phyloP scores from a whole-genome alignment of 2,329 filamentous ascomycete species.

The Ambrosiella xylebori region DNA sequence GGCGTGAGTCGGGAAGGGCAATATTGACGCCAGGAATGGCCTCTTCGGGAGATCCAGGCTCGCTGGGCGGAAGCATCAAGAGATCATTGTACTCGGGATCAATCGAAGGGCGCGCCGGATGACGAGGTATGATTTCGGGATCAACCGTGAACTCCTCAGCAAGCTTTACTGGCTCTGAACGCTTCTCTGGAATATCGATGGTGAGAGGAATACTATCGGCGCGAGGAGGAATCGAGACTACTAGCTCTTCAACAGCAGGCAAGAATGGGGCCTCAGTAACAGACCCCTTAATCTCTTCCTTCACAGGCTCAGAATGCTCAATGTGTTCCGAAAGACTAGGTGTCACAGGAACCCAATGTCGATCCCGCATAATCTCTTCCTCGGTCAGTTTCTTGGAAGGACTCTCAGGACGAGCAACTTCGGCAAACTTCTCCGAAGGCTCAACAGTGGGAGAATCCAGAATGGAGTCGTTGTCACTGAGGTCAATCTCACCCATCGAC shows the following conservation, averaged over 20 bases:
- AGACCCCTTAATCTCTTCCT: neutral
- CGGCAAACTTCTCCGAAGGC: neutral
- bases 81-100: conserved; percentile 50
- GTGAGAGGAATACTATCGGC: neutral
- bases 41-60: conserved; percentile 31
- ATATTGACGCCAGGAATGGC: conserved; percentile 26
- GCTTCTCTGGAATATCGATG: neutral
- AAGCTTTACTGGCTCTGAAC: conserved; percentile 15
- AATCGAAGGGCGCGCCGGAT: conserved; percentile 45
- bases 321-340: too few species aligned
- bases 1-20: conserved; percentile 41
- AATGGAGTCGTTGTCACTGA: neutral
- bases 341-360: neutral
- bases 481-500: neutral
- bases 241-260: neutral
- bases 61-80: conserved; percentile 44
- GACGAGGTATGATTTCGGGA: conserved; percentile 26
- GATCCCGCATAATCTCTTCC: neutral
- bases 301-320: conserved; percentile 45
- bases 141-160: conserved; percentile 14
- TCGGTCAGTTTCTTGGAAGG: neutral
- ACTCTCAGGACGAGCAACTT: neutral
- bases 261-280: neutral
- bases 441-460: conserved; percentile 3
- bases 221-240: neutral